A percentile compares a stretch with the other conserved stretches of the same genome.
Evolutionary conservation across 495 filamentous ascomycete genomes (phyloP).

Genomic region (Venustampulla echinocandica): DNA sequence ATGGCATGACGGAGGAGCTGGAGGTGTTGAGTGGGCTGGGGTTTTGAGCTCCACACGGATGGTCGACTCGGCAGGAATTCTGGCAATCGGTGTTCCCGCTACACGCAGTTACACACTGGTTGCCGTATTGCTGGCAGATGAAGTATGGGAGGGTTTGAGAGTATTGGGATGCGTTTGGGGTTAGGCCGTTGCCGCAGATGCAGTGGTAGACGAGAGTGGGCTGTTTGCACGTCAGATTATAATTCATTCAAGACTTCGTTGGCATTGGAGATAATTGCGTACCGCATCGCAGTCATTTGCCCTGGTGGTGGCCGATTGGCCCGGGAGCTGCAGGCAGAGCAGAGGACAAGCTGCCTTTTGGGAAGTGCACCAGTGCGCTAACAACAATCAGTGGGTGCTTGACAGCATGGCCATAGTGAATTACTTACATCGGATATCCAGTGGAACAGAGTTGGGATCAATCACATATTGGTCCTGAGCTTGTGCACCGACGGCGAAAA

Average conservation of each 20-base stretch:
- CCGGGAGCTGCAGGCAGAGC: slow-evolving; percentile 64
- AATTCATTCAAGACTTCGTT: slow-evolving; percentile 6
- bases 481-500: slow-evolving; percentile 30
- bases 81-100: slow-evolving; percentile 50
- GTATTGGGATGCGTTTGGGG: slow-evolving; percentile 75
- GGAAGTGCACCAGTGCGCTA: slow-evolving; percentile 52
- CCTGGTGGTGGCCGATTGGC: slow-evolving; percentile 38
- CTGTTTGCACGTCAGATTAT: slow-evolving; percentile 31
- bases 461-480: slow-evolving; percentile 39
- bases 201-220: slow-evolving; percentile 60
- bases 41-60: slow-evolving; percentile 74
- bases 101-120: slow-evolving; percentile 61
- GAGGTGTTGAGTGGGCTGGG: slow-evolving; percentile 54
- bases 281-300: slow-evolving; percentile 66
- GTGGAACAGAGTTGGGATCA: slow-evolving; percentile 48
- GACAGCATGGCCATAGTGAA: not conserved
- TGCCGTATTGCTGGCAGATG: slow-evolving; percentile 63
- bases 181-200: slow-evolving; percentile 60
- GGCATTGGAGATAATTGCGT: slow-evolving; percentile 27
- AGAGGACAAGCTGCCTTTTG: slow-evolving; percentile 64
- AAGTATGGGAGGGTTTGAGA: slow-evolving; percentile 81
- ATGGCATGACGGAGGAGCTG: slow-evolving; percentile 31
- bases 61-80: slow-evolving; percentile 52
- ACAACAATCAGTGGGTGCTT: not conserved
- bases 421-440: slow-evolving; percentile 39